Evolutionary conservation across 1,284 basidiomycete species (phyloP).

Genomic region (Meira nashicola): DNA sequence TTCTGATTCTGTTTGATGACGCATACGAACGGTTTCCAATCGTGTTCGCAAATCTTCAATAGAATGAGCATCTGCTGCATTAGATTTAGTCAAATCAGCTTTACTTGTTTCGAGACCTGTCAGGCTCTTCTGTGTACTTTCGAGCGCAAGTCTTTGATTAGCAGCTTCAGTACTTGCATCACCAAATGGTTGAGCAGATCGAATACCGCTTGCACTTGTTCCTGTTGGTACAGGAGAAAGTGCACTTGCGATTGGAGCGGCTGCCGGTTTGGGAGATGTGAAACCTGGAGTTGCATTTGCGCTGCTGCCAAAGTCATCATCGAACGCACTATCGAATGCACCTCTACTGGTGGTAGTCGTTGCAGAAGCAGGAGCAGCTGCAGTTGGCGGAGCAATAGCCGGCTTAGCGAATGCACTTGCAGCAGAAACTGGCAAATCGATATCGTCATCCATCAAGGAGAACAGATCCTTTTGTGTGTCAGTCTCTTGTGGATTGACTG

Average conservation of each 20-base stretch:
- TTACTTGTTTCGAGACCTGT: slow-evolving; percentile 32
- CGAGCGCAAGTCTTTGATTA: slow-evolving; percentile 35
- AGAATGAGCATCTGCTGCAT: slow-evolving; percentile 26
- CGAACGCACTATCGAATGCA: slow-evolving; percentile 25
- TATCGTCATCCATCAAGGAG: slow-evolving; percentile 61
- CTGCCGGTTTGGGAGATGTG: slow-evolving; percentile 18
- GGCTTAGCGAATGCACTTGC: slow-evolving; percentile 40
- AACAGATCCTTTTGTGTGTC: slow-evolving; percentile 55
- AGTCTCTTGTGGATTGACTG: slow-evolving; percentile 38
- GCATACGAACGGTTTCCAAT: slow-evolving; percentile 57
- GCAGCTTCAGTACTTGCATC: slow-evolving; percentile 33
- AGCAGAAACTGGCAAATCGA: slow-evolving; percentile 33
- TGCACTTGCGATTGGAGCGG: slow-evolving; percentile 27
- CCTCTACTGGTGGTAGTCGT: slow-evolving; percentile 4
- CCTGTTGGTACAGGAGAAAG: slow-evolving; percentile 23
- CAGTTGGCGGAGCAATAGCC: slow-evolving; percentile 55
- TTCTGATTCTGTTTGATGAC: slow-evolving; percentile 78
- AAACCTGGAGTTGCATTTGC: slow-evolving; percentile 18
- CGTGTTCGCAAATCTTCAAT: slow-evolving; percentile 47
- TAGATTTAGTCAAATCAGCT: slow-evolving; percentile 24
- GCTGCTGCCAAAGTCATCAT: slow-evolving; percentile 42
- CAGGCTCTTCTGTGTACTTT: slow-evolving; percentile 38
- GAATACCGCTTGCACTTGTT: slow-evolving; percentile 13
- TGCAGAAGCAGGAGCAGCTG: slow-evolving; percentile 44
- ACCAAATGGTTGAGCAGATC: neutral